phyloP scores from a whole-genome alignment of 441 rosid genomes.

The Kokia cookei region DNA sequence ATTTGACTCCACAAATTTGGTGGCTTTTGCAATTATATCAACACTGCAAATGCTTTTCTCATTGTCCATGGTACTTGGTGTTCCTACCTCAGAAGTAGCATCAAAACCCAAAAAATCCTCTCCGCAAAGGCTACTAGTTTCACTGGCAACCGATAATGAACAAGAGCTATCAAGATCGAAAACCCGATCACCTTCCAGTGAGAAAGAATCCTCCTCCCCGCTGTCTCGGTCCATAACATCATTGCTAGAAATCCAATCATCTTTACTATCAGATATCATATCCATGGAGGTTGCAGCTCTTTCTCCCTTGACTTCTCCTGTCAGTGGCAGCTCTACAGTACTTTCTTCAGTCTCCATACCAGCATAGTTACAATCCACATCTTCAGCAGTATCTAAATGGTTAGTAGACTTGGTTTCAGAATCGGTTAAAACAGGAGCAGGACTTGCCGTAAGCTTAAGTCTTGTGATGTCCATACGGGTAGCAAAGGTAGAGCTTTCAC shows the following conservation, averaged over 20 bases:
- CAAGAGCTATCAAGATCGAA: conserved; percentile 50
- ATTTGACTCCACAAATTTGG: conserved; percentile 32
- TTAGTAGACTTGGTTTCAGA: conserved; percentile 34
- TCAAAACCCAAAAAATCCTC: conserved; percentile 50
- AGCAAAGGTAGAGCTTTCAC: conserved; percentile 34
- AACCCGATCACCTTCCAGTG: conserved; percentile 57
- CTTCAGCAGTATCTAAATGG: conserved; percentile 16
- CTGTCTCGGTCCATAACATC: conserved; percentile 30
- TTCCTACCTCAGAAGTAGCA: conserved; percentile 33
- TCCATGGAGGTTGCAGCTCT: conserved; percentile 27
- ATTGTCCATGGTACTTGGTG: conserved; percentile 25
- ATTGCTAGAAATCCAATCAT: conserved; percentile 29
- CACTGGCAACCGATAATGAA: conserved; percentile 57
- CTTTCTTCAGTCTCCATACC: conserved; percentile 37
- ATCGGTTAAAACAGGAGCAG: conserved; percentile 33
- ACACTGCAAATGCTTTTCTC: conserved; percentile 32
- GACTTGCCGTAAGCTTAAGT: conserved; percentile 33
- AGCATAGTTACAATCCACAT: conserved; percentile 27
- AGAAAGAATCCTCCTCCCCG: conserved; percentile 54
- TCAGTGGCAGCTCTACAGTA: conserved; percentile 11
- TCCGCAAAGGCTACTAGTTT: conserved; percentile 59
- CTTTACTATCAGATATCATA: conserved; percentile 33
- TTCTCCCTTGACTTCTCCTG: conserved; percentile 19
- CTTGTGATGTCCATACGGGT: conserved; percentile 31
- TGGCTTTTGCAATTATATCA: conserved; percentile 31